These are phyloP conservation scores for Trichosanthes truncata DNA, from an alignment of 306 rosid genomes.

Conservation along the genomic window DNA sequence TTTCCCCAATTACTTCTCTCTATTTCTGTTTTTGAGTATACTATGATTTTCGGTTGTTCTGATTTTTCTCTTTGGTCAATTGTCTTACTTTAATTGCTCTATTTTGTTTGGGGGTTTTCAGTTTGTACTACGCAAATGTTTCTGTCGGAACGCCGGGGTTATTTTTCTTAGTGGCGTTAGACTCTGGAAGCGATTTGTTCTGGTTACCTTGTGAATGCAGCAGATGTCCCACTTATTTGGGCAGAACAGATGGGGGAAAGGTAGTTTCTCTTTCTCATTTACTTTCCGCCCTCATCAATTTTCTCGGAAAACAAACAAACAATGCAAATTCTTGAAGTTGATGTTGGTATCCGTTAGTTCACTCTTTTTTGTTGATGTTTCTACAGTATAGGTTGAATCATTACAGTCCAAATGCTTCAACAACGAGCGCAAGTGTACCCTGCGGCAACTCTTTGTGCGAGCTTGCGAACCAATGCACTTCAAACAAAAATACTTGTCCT, in stretches of 20 bases:
- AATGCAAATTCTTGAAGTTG: too few species aligned
- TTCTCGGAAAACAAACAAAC: too few species aligned
- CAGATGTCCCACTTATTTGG: constrained; percentile 29
- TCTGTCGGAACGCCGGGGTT: constrained; percentile 75
- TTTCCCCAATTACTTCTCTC: neutral
- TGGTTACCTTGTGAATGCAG: constrained; percentile 92
- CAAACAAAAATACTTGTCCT: constrained; percentile 35
- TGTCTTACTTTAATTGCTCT: neutral
- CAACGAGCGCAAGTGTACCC: constrained; percentile 47
- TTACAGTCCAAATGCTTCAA: constrained; percentile 50
- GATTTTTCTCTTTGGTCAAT: neutral
- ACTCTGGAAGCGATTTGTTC: constrained; percentile 88
- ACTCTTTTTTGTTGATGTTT: neutral
- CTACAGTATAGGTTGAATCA: constrained; percentile 25
- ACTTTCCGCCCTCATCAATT: neutral
- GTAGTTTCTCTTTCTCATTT: constrained; percentile 22
- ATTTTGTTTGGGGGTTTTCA: constrained; percentile 25
- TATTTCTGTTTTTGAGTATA: neutral
- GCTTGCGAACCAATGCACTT: constrained; percentile 33
- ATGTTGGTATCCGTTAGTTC: neutral
- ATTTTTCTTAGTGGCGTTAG: constrained; percentile 78
- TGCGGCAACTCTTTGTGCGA: constrained; percentile 62
- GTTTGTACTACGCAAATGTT: constrained; percentile 83
- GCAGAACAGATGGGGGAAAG: constrained; percentile 22
- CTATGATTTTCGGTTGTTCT: neutral